These are phyloP conservation scores for Trichoderma hamatum DNA, from an alignment of 2,329 filamentous ascomycete species.

Conservation along the genomic window DNA sequence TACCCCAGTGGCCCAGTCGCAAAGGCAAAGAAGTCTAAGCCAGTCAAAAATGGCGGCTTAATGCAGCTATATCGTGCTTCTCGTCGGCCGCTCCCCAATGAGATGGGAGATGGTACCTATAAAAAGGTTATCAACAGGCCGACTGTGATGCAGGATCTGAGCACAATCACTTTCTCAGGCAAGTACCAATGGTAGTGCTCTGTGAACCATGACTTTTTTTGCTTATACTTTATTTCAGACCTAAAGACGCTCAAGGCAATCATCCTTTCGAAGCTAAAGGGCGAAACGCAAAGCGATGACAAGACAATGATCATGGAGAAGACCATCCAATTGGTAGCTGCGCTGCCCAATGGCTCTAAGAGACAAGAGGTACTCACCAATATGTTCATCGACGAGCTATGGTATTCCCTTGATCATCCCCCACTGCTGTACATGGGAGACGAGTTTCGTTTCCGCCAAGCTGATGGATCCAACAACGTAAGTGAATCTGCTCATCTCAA, in stretches of 20 bases:
- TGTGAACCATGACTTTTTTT: background rate
- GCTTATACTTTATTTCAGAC: slow-evolving; percentile 48
- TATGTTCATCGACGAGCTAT: slow-evolving; percentile 68
- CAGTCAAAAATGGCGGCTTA: slow-evolving; percentile 32
- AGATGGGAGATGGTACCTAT: slow-evolving; percentile 66
- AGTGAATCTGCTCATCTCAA: slow-evolving; percentile 28
- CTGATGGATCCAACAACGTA: slow-evolving; percentile 71
- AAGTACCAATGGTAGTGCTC: slow-evolving; percentile 18
- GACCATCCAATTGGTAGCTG: slow-evolving; percentile 69
- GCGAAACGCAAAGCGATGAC: slow-evolving; percentile 67
- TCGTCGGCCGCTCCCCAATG: slow-evolving; percentile 63
- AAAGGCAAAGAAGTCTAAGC: slow-evolving; percentile 26
- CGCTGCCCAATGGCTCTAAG: slow-evolving; percentile 64
- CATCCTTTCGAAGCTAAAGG: slow-evolving; percentile 64
- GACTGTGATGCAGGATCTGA: slow-evolving; percentile 60
- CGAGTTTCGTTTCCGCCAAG: slow-evolving; percentile 65
- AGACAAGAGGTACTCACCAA: slow-evolving; percentile 66
- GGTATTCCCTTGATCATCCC: slow-evolving; percentile 73
- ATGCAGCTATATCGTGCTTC: slow-evolving; percentile 50
- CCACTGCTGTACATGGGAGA: slow-evolving; percentile 67
- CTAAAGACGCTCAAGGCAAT: slow-evolving; percentile 64
- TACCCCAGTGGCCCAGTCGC: slow-evolving; percentile 15
- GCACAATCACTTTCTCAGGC: slow-evolving; percentile 54
- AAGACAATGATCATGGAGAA: slow-evolving; percentile 78
- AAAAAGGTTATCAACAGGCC: slow-evolving; percentile 51